These are phyloP conservation scores for Dipteronia sinensis DNA, from an alignment of 345 rosid genomes.

Conservation along the genomic window DNA sequence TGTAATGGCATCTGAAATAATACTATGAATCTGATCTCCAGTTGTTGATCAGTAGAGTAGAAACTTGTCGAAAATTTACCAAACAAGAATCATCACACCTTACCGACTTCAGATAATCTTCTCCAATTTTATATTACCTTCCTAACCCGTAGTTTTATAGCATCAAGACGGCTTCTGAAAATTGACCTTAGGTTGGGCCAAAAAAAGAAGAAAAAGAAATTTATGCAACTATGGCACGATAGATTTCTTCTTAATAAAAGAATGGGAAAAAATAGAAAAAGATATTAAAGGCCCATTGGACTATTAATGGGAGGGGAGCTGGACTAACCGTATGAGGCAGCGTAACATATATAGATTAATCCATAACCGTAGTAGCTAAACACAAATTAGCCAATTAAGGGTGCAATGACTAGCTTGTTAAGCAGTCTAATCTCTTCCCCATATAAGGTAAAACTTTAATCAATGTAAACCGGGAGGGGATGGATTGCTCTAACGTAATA, in stretches of 20 bases:
- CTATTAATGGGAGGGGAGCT: not conserved
- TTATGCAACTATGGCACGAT: not conserved
- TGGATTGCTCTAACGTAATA: not conserved
- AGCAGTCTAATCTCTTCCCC: not conserved
- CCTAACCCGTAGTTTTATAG: not conserved
- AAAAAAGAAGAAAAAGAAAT: not conserved
- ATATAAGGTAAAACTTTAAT: not conserved
- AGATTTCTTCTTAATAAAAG: not conserved
- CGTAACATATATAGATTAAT: not conserved
- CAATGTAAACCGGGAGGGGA: not conserved
- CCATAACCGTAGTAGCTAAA: not conserved
- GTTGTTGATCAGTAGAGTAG: not conserved
- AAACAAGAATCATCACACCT: not conserved
- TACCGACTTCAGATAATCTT: not conserved
- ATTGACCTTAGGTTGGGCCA: not conserved
- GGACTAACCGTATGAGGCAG: not conserved
- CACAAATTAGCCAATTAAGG: not conserved
- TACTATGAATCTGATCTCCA: not conserved
- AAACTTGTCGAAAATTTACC: not conserved
- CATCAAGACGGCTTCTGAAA: constrained; percentile 1
- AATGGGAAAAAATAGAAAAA: not conserved
- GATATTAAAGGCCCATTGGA: not conserved
- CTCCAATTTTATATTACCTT: not conserved
- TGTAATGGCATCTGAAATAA: not conserved
- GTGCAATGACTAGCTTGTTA: not conserved